A percentile compares a stretch with the other conserved stretches of the same genome.
phyloP scores from a whole-genome alignment of 1,284 basidiomycete genomes.

The Trichosporon sp. region DNA sequence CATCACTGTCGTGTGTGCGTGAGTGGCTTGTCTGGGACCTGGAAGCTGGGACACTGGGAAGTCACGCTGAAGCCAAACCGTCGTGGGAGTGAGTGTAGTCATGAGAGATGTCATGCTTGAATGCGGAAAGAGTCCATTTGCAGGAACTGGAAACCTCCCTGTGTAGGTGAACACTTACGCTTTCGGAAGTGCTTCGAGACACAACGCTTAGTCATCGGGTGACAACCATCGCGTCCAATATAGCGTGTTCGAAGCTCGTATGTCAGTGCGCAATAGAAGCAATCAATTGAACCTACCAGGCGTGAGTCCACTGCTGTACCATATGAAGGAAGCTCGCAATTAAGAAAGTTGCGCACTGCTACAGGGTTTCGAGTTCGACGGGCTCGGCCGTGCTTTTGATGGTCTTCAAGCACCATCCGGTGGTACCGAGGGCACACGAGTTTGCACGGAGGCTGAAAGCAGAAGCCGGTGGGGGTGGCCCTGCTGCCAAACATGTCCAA shows the following conservation, averaged over 20 bases:
- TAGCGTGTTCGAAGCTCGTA: background rate
- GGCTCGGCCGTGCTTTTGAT: background rate
- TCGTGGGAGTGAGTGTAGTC: too few relatives aligned
- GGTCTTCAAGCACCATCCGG: background rate
- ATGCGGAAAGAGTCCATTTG: too few relatives aligned
- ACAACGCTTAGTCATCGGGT: background rate
- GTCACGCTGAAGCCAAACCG: background rate
- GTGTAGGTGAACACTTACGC: background rate
- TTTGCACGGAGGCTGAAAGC: background rate
- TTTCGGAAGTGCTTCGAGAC: background rate
- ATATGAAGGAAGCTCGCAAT: too few relatives aligned
- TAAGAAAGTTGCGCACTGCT: too few relatives aligned
- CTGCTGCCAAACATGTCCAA: background rate
- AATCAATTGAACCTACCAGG: background rate
- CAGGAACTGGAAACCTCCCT: too few relatives aligned
- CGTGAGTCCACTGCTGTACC: background rate
- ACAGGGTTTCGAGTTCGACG: background rate
- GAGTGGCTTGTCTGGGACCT: background rate
- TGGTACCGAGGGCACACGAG: background rate
- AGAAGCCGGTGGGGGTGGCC: background rate
- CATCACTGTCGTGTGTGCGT: background rate
- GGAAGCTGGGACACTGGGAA: background rate
- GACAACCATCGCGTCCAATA: background rate
- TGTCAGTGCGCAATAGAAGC: background rate
- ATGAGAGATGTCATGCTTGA: too few relatives aligned